Base-by-base conservation (phyloP, 306 rosid genomes). In the Vigna hirtella region DNA sequence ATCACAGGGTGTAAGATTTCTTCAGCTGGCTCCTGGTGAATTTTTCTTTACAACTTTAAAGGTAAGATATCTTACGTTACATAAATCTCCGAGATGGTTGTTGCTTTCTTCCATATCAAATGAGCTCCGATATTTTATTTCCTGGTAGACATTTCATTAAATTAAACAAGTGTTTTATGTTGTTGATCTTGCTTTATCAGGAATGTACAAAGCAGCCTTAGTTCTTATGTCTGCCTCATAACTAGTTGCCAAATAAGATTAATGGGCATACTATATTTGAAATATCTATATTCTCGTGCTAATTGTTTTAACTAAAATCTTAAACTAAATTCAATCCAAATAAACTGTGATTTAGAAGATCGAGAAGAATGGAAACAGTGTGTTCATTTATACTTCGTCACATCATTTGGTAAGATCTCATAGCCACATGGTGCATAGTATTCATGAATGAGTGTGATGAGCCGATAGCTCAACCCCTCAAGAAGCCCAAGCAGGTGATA, bases 11-110 rank as follows among this genome's bases (percentile, higher is more conserved):
- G 98, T 92, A 28, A 83, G 91, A 58, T 94, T 94, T 79, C 91
- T 94, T 83, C 98, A 94, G 88, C 93, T 94, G 26, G 98, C 90
- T 79, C 98, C 98, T 10, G 98, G 97, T 15, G 98, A 94, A 84
- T 94, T 94, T 66, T 94, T 94, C 97, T 94, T 94, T 74, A 94
- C 98, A 36, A 88, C 95, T 38, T 55, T 94, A 70, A 92, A 94
- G 98, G 98, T 92, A 64, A 47, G 72, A 78, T 56, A 81, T 57
- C 48, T 76, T 70, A 30, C 4, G 4, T 30, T 30, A 9, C 64
- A 20, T 45, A 40, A 65, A 12, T 79, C 68, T 66, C 12, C 26
- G 8, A 20, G 17, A 34, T 67, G 42, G 26, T 10, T 77, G 24
- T 24, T 24, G 28, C 74, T 73, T 42, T 55, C 77, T 77, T 77